Evolutionary conservation across 2,329 filamentous ascomycete genomes (phyloP).

Genomic region (Alternaria triticina): DNA sequence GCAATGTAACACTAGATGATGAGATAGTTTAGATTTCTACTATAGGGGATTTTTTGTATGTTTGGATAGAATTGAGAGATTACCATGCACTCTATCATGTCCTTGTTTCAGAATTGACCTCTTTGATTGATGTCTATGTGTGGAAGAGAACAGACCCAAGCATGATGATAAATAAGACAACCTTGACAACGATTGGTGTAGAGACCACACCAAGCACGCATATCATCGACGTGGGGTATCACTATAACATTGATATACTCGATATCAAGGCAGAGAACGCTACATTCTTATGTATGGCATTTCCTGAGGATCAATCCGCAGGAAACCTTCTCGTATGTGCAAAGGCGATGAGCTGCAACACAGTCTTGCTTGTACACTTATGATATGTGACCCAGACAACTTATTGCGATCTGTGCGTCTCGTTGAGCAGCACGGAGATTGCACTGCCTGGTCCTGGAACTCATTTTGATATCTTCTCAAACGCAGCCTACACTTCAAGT

Average conservation of each 20-base stretch:
- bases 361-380: background rate
- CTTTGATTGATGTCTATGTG: too few species aligned
- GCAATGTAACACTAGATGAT: background rate
- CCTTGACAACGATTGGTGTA: too few species aligned
- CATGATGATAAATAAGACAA: too few species aligned
- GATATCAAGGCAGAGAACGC: too few species aligned
- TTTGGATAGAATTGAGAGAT: background rate
- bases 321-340: too few species aligned
- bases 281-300: too few species aligned
- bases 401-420: background rate
- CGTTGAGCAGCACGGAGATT: background rate
- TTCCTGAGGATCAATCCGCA: too few species aligned
- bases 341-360: background rate
- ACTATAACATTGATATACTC: too few species aligned
- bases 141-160: too few species aligned
- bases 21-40: background rate
- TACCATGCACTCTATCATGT: rapidly evolving
- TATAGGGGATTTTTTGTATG: background rate
- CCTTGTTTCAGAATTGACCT: too few species aligned
- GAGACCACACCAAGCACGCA: too few species aligned
- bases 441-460: background rate
- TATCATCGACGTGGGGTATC: too few species aligned
- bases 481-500: rapidly evolving
- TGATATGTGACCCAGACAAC: background rate
- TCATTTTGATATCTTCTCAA: background rate